Conservation (phyloP, 2,329 filamentous ascomycete genomes). For the Plectosphaerella plurivora region DNA sequence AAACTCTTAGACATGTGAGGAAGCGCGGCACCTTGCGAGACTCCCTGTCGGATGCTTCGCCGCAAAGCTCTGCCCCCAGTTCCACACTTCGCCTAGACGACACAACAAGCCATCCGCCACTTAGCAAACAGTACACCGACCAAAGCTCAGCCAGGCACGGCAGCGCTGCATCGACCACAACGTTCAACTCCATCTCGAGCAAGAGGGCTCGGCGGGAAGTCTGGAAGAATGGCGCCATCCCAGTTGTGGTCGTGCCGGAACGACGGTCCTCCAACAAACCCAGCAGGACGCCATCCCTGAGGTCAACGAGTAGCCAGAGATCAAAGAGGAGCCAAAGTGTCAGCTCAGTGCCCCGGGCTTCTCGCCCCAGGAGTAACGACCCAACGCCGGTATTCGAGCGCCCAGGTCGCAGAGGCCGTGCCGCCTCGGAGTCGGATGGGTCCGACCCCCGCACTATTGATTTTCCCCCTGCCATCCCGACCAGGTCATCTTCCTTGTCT, state of each 20-base stretch:
- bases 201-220: slow-evolving; percentile 53
- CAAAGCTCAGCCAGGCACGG: slow-evolving; percentile 29
- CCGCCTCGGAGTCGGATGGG: slow-evolving; percentile 43
- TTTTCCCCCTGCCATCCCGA: slow-evolving; percentile 53
- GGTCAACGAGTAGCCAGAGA: slow-evolving; percentile 56
- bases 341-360: slow-evolving; percentile 39
- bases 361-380: slow-evolving; percentile 36
- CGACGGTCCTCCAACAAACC: slow-evolving; percentile 52
- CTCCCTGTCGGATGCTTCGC: slow-evolving; percentile 35
- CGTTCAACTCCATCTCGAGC: slow-evolving; percentile 46
- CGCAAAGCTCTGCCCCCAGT: slow-evolving; percentile 35
- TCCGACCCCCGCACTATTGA: slow-evolving; percentile 55
- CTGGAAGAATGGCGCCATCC: slow-evolving; percentile 55
- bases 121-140: slow-evolving; percentile 19
- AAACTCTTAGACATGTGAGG: slow-evolving; percentile 57
- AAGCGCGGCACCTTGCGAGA: slow-evolving; percentile 50
- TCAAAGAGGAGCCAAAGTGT: slow-evolving; percentile 51
- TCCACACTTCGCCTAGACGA: slow-evolving; percentile 28
- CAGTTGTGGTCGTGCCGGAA: slow-evolving; percentile 58
- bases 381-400: slow-evolving; percentile 37
- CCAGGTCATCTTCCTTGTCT: slow-evolving; percentile 56
- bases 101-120: slow-evolving; percentile 20
- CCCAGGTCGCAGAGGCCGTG: slow-evolving; percentile 32
- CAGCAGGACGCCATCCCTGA: slow-evolving; percentile 47
- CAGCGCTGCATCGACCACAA: slow-evolving; percentile 44